Base-by-base conservation (phyloP, 2,329 filamentous ascomycete species). In the Diatrype stigma region DNA sequence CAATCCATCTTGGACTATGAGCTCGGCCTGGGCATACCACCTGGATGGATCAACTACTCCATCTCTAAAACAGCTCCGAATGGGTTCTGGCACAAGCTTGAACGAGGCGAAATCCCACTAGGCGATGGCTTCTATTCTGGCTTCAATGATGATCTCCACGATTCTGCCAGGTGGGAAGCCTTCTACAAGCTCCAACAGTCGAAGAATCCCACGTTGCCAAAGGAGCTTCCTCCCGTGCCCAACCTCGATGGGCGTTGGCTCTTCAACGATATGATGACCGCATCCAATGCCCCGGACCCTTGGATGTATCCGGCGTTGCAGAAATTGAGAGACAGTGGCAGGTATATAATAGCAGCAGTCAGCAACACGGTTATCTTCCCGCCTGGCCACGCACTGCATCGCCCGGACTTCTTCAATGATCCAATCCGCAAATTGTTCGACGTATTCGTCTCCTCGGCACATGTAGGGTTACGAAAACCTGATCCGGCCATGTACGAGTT, bases 1-100 rank as follows among this genome's bases (percentile, higher is more conserved):
- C 90, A 96, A 73, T 85, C 89, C 2, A 97, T 99, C 62, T 78
- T 96, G 51, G 87, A 96, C 71, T 96, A 96, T 68, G 94, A 97
- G 67, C 73, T 85, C 49, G 74, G 80, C 53, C 77, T 89, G 51
- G 78, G 79, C 38, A 93, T 97, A 46, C 93, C 92, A 1, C 78
- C 84, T 3, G 93, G 92, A 64, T 97, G 91, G 86, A 80, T 97
- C 61, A 97, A 97, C 74, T 86, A 87, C 72, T 88, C 88, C 60
- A 94, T 97, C 64, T 90, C 90, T 48, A 81, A 81, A 60, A 85
- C 87, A 2, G 82, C 86, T 0, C 91, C 90, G 2, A 72, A 84
- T 58, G 94, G 94, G 38, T 86, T 83, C 65, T 97, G 93, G 93
- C 91, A 96, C 64, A 82, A 80, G 42, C 79, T 97, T 44, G 94